These are phyloP conservation scores for Fomitiporia mediterranea DNA, from an alignment of 1,284 basidiomycete species.

Conservation along the genomic window DNA sequence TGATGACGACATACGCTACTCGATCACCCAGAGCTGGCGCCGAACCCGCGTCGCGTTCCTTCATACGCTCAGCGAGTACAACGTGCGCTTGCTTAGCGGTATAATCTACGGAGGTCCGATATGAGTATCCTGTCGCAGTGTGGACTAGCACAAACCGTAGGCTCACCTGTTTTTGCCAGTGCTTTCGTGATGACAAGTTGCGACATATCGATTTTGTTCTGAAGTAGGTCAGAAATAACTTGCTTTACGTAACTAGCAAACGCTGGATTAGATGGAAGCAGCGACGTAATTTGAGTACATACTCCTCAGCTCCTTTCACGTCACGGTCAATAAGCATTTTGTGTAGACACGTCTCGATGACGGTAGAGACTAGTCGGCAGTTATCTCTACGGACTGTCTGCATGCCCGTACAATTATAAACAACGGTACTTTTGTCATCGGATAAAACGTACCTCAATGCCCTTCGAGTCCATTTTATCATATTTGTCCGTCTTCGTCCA, in stretches of 20 bases:
- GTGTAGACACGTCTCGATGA: slow-evolving; percentile 94
- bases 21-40: slow-evolving; percentile 92
- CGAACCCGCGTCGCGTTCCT: slow-evolving; percentile 88
- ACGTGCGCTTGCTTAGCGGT: slow-evolving; percentile 92
- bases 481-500: slow-evolving; percentile 93
- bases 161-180: slow-evolving; percentile 76
- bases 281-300: slow-evolving; percentile 13
- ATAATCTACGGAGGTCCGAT: slow-evolving; percentile 55
- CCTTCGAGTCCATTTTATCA: slow-evolving; percentile 99
- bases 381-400: slow-evolving; percentile 96
- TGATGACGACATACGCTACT: slow-evolving; percentile 96
- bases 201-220: slow-evolving; percentile 96
- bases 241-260: slow-evolving; percentile 90
- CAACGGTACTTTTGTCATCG: not conserved
- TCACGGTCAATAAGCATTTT: slow-evolving; percentile 96
- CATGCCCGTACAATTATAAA: slow-evolving; percentile 1
- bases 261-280: slow-evolving; percentile 6
- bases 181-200: slow-evolving; percentile 98
- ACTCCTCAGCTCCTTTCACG: slow-evolving; percentile 89
- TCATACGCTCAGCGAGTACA: slow-evolving; percentile 92
- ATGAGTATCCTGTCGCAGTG: not conserved
- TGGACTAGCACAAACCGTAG: no score
- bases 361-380: slow-evolving; percentile 90
- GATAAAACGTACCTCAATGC: slow-evolving; percentile 74
- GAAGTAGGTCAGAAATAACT: slow-evolving; percentile 86